Conservation (phyloP, 108 stramenopile species). For the Phaeodactylum tricornutum region DNA sequence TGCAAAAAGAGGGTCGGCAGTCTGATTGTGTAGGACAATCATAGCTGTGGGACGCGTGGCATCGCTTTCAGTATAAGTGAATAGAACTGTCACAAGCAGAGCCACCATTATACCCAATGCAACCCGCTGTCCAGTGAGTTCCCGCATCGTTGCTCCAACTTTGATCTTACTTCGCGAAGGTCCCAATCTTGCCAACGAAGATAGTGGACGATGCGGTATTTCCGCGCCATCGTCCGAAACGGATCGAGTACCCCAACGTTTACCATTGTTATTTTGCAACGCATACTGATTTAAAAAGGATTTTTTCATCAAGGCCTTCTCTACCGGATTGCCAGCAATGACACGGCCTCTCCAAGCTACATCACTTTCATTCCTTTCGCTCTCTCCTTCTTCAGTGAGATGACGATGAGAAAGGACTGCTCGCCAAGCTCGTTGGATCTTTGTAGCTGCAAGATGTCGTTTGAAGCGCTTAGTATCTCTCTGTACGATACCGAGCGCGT, state of each 20-base stretch:
- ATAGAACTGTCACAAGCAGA: slow-evolving; percentile 37
- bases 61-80: slow-evolving; percentile 24
- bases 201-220: too few species aligned
- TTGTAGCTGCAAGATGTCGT: slow-evolving; percentile 25
- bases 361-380: background rate
- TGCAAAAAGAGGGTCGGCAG: slow-evolving; percentile 17
- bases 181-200: background rate
- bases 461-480: slow-evolving; percentile 12
- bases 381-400: background rate
- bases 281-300: background rate
- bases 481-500: too few species aligned
- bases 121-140: slow-evolving; percentile 61
- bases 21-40: slow-evolving; percentile 40
- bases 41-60: slow-evolving; percentile 20
- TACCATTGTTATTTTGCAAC: too few species aligned
- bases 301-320: background rate
- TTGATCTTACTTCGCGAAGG: slow-evolving; percentile 6
- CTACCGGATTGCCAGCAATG: background rate
- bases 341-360: slow-evolving; percentile 2
- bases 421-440: slow-evolving; percentile 35
- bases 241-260: background rate
- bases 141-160: slow-evolving; percentile 64
- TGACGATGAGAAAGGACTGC: too few species aligned
- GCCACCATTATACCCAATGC: slow-evolving; percentile 48
- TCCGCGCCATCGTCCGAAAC: background rate